Base-by-base conservation (phyloP, 2,329 filamentous ascomycete genomes). In the Ceratocystis albifundus region DNA sequence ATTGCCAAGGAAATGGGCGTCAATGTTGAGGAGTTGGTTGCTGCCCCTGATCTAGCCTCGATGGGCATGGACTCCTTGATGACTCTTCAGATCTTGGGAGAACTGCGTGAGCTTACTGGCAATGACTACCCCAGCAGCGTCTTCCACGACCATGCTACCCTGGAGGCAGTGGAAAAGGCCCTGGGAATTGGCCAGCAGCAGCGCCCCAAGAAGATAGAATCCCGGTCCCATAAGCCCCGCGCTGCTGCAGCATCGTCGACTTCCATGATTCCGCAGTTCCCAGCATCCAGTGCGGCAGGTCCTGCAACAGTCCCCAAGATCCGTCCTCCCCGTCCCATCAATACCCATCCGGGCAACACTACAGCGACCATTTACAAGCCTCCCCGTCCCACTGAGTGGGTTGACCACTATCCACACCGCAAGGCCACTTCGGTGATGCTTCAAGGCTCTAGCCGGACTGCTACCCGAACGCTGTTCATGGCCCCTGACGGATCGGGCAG, bases 1-100 rank as follows among this genome's bases (percentile, higher is more conserved):
- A 84, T 89, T 69, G 83, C 86, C n/a, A 78, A 81, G 46, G 87
- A 89, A 74, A 88, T 89, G 81, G 85, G 85, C 67, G 83, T 89
- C n/a, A 82, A 86, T 28, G 77, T 87, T 10, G 82, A 85, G 36
- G 86, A 89, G 70, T 77, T 84, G 36, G 73, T 80, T 2, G 80
- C 80, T 25, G 79, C 80, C 0, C 78, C 80, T 0, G 80, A 83
- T 69, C 75, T 84, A 65, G 78, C 79, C n/a, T 79, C 80, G 1
- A 74, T 84, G 12, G 82, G 82, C 2, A 82, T 85, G 76, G 82
- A 85, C 71, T 84, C 81, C 1, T 76, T 84, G 25, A 82, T 84
- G 77, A 80, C 79, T 48, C 71, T 85, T 36, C 79, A 80, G 2
- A 83, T 85, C 64, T 75, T 82, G 1, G 80, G 81, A 46, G 78